Evolutionary conservation across 23 red algal genomes (phyloP).

Genomic region (Pyropia yezoensis): DNA sequence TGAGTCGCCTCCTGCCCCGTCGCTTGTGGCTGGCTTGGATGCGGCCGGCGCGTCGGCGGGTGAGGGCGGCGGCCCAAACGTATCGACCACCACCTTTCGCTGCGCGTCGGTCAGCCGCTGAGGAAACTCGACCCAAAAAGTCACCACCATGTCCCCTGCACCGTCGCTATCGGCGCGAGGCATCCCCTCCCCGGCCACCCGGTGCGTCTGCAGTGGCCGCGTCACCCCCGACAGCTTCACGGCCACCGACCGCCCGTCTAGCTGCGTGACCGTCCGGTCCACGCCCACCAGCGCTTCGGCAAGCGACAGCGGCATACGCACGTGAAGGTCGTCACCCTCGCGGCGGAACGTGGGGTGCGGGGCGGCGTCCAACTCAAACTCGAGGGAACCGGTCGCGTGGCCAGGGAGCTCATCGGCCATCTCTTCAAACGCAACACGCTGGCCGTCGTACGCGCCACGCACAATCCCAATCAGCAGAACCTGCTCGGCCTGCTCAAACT

Average conservation of each 20-base stretch:
- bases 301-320: constrained; percentile 50
- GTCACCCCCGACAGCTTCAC: constrained; percentile 42
- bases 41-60: too few relatives aligned
- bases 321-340: constrained; percentile 56
- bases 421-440: constrained; percentile 54
- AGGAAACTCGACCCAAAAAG: constrained; percentile 85
- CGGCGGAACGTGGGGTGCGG: constrained; percentile 54
- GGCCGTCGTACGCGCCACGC: constrained; percentile 53
- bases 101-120: constrained; percentile 44
- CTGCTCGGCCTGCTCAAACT: constrained; percentile 84
- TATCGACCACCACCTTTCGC: constrained; percentile 25
- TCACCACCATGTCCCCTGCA: constrained; percentile 48
- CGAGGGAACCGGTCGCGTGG: constrained; percentile 45
- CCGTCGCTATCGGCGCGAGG: constrained; percentile 18
- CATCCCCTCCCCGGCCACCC: constrained; percentile 61
- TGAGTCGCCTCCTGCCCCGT: too few relatives aligned
- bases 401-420: constrained; percentile 80
- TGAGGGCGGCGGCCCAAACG: constrained; percentile 30
- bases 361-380: constrained; percentile 49
- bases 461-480: constrained; percentile 86
- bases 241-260: constrained; percentile 66
- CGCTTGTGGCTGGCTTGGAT: too few relatives aligned
- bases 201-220: constrained; percentile 43
- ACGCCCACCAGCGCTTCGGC: constrained; percentile 78
- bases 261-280: constrained; percentile 57